phyloP scores from a whole-genome alignment of 2,329 filamentous ascomycete genomes.

The Xylaria sp. region DNA sequence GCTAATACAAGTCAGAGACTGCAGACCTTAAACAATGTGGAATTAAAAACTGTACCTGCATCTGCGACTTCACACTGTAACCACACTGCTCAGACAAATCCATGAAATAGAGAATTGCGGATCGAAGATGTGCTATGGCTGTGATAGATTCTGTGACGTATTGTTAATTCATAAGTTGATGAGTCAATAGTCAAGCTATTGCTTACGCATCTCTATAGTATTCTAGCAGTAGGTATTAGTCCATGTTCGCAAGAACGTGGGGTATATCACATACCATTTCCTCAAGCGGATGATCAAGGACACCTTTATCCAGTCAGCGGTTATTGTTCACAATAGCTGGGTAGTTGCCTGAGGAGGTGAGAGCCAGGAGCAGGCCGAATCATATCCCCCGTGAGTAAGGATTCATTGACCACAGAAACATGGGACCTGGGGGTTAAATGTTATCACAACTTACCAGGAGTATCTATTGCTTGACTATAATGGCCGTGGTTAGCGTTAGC shows the following conservation, averaged over 20 bases:
- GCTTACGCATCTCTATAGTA: slow-evolving; percentile 88
- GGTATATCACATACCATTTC: slow-evolving; percentile 68
- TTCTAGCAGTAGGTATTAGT: slow-evolving; percentile 53
- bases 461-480: slow-evolving; percentile 81
- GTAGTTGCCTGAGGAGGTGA: background rate
- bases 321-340: background rate
- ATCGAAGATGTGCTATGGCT: slow-evolving; percentile 93
- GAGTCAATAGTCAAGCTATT: background rate
- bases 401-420: no score
- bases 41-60: slow-evolving; percentile 55
- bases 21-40: background rate
- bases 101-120: slow-evolving; percentile 97
- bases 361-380: no score
- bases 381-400: background rate
- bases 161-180: background rate
- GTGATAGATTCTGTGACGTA: slow-evolving; percentile 75
- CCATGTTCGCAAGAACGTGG: background rate
- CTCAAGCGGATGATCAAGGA: slow-evolving; percentile 94
- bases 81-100: slow-evolving; percentile 73
- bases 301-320: slow-evolving; percentile 59
- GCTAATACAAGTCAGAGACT: slow-evolving; percentile 40
- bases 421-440: no score
- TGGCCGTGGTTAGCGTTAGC: slow-evolving; percentile 9
- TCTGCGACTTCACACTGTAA: slow-evolving; percentile 90
- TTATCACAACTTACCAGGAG: slow-evolving; percentile 64